Conservation (phyloP, 1,139 yeast genomes). For the Arxiozyma heterogenica region DNA sequence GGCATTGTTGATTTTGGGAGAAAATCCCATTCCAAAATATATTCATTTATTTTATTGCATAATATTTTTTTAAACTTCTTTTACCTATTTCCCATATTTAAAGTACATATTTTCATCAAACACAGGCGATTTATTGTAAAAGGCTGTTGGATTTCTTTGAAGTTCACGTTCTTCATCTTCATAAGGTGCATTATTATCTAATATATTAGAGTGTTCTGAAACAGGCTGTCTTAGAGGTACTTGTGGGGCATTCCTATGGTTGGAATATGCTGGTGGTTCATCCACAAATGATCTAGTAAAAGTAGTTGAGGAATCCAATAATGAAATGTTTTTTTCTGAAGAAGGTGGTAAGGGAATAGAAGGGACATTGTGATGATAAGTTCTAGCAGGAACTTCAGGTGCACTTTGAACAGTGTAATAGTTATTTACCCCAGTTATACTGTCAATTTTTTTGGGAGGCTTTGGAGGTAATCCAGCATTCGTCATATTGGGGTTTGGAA, state of each 20-base stretch:
- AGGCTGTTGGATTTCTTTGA: constrained; percentile 28
- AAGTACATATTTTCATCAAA: constrained; percentile 39
- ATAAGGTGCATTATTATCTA: constrained; percentile 8
- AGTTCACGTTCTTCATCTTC: constrained; percentile 20
- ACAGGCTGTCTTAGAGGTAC: constrained; percentile 9
- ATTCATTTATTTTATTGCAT: neutral
- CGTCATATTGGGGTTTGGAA: neutral
- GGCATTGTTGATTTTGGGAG: neutral
- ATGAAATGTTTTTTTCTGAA: neutral
- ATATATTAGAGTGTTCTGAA: neutral
- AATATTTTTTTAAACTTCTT: neutral
- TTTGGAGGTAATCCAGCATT: neutral
- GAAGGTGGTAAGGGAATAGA: constrained; percentile 5
- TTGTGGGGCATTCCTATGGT: constrained; percentile 1
- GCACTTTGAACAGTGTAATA: neutral
- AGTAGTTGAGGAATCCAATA: neutral
- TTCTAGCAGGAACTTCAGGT: neutral
- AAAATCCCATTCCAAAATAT: neutral
- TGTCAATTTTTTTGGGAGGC: neutral
- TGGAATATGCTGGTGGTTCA: neutral
- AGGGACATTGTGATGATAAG: constrained; percentile 1
- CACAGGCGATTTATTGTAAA: constrained; percentile 39
- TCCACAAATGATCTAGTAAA: neutral
- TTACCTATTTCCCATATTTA: constrained; percentile 21
- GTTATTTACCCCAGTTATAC: no score